Conservation (phyloP, 2,329 filamentous ascomycete species). For the Chaetomium sp. region DNA sequence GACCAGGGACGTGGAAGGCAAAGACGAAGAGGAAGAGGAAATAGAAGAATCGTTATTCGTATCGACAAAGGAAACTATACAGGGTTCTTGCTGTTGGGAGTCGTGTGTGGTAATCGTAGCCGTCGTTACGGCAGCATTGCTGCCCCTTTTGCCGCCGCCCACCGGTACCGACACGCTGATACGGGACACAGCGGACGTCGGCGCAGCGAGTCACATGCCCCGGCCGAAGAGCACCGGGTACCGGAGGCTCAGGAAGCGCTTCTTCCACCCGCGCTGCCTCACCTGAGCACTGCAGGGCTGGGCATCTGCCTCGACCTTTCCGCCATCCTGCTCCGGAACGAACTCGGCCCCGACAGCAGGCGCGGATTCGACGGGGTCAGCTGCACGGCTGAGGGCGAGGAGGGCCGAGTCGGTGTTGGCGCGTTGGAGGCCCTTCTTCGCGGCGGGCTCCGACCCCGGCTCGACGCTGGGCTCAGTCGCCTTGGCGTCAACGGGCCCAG, state of each 20-base stretch:
- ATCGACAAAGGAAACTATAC: conserved; percentile 34
- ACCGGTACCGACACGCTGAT: conserved; percentile 23
- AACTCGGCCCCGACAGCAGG: conserved; percentile 23
- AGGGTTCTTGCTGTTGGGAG: conserved; percentile 31
- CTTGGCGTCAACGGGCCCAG: conserved; percentile 32
- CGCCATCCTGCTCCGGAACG: conserved; percentile 22
- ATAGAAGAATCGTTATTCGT: conserved; percentile 21
- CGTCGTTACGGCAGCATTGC: not conserved
- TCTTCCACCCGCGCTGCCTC: conserved; percentile 32
- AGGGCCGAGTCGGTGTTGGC: conserved; percentile 21
- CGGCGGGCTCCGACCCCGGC: conserved; percentile 29
- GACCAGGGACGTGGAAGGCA: conserved; percentile 16
- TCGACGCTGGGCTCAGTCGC: conserved; percentile 29
- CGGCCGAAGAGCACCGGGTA: conserved; percentile 31
- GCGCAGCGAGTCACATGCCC: conserved; percentile 33
- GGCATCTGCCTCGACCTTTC: conserved; percentile 19
- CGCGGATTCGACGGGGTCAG: conserved; percentile 11
- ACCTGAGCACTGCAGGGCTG: conserved; percentile 26
- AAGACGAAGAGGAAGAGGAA: conserved; percentile 13
- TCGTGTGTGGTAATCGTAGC: conserved; percentile 19
- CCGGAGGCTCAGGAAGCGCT: conserved; percentile 31
- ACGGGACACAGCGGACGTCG: conserved; percentile 16
- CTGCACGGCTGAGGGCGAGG: conserved; percentile 17
- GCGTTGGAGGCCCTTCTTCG: conserved; percentile 26
- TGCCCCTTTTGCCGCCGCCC: conserved; percentile 5